These are phyloP conservation scores for Chenopodium formosanum DNA, from an alignment of 148 eudicot genomes.

Conservation along the genomic window DNA sequence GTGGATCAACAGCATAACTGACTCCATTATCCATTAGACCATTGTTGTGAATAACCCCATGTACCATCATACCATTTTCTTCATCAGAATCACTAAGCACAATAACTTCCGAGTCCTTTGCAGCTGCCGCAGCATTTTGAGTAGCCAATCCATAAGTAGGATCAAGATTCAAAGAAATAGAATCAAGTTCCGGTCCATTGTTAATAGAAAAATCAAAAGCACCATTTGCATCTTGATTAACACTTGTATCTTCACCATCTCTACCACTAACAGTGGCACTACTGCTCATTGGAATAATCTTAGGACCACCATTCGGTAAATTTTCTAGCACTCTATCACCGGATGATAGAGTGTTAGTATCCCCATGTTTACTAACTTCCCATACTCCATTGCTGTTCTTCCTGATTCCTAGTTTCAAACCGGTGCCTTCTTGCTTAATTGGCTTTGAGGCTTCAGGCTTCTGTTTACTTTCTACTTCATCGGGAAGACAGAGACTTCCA, in stretches of 20 bases:
- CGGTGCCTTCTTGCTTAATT: constrained; percentile 50
- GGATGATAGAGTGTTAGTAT: constrained; percentile 39
- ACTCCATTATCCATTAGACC: constrained; percentile 31
- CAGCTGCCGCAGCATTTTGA: constrained; percentile 35
- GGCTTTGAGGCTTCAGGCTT: constrained; percentile 47
- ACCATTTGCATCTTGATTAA: constrained; percentile 52
- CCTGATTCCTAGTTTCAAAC: constrained; percentile 59
- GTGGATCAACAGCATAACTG: constrained; percentile 38
- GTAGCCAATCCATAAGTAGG: constrained; percentile 34
- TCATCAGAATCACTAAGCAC: constrained; percentile 85
- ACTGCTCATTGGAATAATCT: constrained; percentile 60
- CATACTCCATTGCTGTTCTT: constrained; percentile 61
- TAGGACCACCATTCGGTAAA: constrained; percentile 32
- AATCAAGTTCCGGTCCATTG: constrained; percentile 54
- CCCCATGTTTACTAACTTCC: constrained; percentile 63
- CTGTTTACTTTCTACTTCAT: constrained; percentile 33
- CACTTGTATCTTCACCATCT: constrained; percentile 61
- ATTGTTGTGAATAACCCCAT: constrained; percentile 29
- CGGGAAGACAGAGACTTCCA: constrained; percentile 46
- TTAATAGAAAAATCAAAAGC: constrained; percentile 44
- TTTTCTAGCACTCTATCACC: constrained; percentile 37
- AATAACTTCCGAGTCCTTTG: constrained; percentile 47
- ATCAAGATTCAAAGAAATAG: constrained; percentile 44
- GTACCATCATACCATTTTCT: constrained; percentile 42
- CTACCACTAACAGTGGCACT: constrained; percentile 63